Percentiles rank a stretch among this genome's conserved stretches.
phyloP scores from a whole-genome alignment of 2,329 filamentous ascomycete genomes.

The Aureobasidium sp. region DNA sequence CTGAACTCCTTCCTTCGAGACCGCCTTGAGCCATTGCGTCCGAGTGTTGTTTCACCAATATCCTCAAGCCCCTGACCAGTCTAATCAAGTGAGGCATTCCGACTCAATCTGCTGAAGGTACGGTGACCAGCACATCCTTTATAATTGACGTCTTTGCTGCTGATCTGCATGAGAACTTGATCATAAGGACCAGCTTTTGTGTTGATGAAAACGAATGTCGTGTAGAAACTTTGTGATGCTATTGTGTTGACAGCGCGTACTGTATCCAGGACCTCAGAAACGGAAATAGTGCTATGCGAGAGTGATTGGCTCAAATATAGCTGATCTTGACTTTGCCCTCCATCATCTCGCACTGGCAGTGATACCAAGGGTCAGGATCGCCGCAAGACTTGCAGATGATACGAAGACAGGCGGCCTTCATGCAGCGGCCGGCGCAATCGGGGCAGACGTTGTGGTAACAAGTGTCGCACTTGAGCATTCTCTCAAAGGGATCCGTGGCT shows the following conservation, averaged over 20 bases:
- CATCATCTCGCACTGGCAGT: background rate
- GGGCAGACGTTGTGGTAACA: slow-evolving; percentile 18
- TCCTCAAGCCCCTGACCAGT: background rate
- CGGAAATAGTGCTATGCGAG: background rate
- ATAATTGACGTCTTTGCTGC: background rate
- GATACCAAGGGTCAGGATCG: background rate
- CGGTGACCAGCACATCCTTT: background rate
- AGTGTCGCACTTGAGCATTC: slow-evolving; percentile 17
- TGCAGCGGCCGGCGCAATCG: slow-evolving; percentile 14
- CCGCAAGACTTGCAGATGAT: slow-evolving; percentile 9
- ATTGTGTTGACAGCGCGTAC: background rate
- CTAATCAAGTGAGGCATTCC: background rate
- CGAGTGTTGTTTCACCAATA: background rate
- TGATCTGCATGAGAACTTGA: background rate
- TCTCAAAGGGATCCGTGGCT: slow-evolving; percentile 17
- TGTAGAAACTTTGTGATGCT: too few relatives aligned
- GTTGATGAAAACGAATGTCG: background rate
- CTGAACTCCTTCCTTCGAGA: too few relatives aligned
- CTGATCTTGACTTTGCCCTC: background rate
- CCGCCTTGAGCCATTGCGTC: too few relatives aligned
- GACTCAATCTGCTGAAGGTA: background rate
- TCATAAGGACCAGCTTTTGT: background rate
- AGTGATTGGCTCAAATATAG: background rate
- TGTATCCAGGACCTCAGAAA: background rate
- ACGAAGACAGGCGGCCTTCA: background rate